Conservation (phyloP, 2,329 filamentous ascomycete genomes). For the Penicillium psychrosexuale region DNA sequence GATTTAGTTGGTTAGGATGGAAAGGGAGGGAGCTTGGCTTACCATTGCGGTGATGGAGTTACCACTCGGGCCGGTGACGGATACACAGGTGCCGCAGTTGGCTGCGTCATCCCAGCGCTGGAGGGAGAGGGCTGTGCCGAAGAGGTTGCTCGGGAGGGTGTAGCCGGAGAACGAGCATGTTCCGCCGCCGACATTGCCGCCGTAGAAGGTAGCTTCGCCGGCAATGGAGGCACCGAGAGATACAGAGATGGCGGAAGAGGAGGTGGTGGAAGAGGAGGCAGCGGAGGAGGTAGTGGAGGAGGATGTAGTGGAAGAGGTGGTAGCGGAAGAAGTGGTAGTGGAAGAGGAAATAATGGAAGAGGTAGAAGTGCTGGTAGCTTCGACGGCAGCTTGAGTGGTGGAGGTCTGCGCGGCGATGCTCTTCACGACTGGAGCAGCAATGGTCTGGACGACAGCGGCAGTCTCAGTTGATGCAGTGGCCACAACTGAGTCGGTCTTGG, state of each 20-base stretch:
- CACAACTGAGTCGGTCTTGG: neutral
- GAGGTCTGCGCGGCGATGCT: neutral
- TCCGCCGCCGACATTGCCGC: constrained; percentile 57
- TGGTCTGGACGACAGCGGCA: neutral
- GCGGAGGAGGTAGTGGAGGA: constrained; percentile 11
- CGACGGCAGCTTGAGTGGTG: neutral
- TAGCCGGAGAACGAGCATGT: constrained; percentile 63
- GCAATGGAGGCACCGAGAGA: constrained; percentile 7
- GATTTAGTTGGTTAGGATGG: neutral
- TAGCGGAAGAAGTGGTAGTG: constrained; percentile 4
- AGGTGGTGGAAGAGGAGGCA: neutral
- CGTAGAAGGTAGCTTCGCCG: constrained; percentile 53
- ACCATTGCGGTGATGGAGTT: constrained; percentile 64
- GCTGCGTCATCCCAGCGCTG: constrained; percentile 54
- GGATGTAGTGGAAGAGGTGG: constrained; percentile 7
- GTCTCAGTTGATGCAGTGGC: neutral
- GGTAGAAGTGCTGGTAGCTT: neutral
- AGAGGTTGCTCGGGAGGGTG: constrained; percentile 56
- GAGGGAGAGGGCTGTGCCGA: constrained; percentile 59
- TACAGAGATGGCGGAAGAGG: neutral
- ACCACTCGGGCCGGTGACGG: constrained; percentile 51
- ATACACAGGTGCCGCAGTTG: constrained; percentile 61
- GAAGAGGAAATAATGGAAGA: constrained; percentile 1
- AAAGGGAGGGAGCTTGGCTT: constrained; percentile 16
- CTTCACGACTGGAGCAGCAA: neutral